Base-by-base conservation (phyloP, 2,329 filamentous ascomycete genomes). In the Nigrograna mackinnonii region DNA sequence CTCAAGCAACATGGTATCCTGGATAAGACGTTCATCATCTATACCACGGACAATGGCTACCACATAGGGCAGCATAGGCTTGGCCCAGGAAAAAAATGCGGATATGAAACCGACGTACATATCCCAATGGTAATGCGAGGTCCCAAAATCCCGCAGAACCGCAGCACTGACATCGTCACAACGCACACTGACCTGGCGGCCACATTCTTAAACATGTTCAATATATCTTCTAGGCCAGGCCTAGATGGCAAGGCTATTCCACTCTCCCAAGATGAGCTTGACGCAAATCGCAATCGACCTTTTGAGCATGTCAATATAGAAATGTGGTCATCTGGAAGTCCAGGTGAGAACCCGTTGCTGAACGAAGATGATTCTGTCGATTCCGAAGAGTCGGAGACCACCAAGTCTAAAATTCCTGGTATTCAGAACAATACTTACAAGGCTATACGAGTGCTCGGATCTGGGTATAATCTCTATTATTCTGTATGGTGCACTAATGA, bases 401-500 rank as follows among this genome's bases (percentile, higher is more conserved):
- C 14, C 26, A 12, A n/a, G n/a, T n/a, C n/a, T n/a, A n/a, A n/a
- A n/a, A n/a, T n/a, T n/a, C n/a, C n/a, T n/a, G n/a, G n/a, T n/a
- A n/a, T n/a, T n/a, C n/a, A n/a, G 17, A 75, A 75, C 47, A 84
- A 84, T 50, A 85, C 81, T 0, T 85, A 85, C 70, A 85, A 85
- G 62, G 76, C 73, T 0, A 51, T 84, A 16, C 74, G 82, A n/a
- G 63, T 85, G 5, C 69, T 82, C 4, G 68, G 75, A 1, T 58
- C 74, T 2, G 63, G 68, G 4, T 87, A 86, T 55, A 80, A 78
- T 53, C 59, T 87, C 4, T 81, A 83, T 47, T 88, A 88, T 54
- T 77, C 82, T 0, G 81, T 86, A 0, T 88, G 84, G 84, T 88
- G 85, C 56, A 85, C 68, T 12, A 82, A 82, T 38, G 83, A 86